Evolutionary conservation across 2,329 filamentous ascomycete genomes (phyloP), one percentile per base, ranked within the genome.

Genomic region (Leptosphaerulina australis): DNA sequence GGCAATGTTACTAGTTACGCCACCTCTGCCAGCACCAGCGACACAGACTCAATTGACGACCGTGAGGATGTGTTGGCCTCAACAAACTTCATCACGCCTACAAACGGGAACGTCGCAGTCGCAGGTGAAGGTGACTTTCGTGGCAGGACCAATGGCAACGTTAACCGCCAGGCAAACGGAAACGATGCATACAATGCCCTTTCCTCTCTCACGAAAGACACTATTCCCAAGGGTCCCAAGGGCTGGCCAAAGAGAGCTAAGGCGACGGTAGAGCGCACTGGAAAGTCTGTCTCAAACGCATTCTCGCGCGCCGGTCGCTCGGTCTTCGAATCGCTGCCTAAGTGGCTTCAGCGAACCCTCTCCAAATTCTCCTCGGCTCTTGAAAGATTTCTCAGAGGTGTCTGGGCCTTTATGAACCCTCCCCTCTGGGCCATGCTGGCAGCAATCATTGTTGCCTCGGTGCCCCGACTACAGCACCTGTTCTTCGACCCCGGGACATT

Each of bases 371-470:
- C 71, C 34, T 71, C 66, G 24, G 74, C 71, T 31, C 44, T 76
- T 22, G 62, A 61, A 72, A 82, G 71, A 55, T 87, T 90, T 61
- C 74, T 83, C 60, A 75, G 75, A 38, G 91, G 91, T 43, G 70
- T 92, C 10, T 94, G 89, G 88, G 88, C 89, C 37, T 96, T 97
- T 72, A 97, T 99, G 93, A 97, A 97, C 74, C 93, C 94, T 31
- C 94, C 94, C 0, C 85, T 99, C 20, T 97, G 92, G 91, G 92
- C 94, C 22, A 97, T 99, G 94, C 78, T 97, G 25, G 79, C 86
- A 29, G 90, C 94, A n/a, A 87, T 97, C 35, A 76, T 96, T 40
- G 89, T 99, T 5, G 94, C 94, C 2, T 96, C 91, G 0, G 83
- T 97, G 5, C 94, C 94, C 0, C 68, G 78, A 1, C 81, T 99